phyloP scores from a whole-genome alignment of 1,284 basidiomycete species.

The Naganishia sp. region DNA sequence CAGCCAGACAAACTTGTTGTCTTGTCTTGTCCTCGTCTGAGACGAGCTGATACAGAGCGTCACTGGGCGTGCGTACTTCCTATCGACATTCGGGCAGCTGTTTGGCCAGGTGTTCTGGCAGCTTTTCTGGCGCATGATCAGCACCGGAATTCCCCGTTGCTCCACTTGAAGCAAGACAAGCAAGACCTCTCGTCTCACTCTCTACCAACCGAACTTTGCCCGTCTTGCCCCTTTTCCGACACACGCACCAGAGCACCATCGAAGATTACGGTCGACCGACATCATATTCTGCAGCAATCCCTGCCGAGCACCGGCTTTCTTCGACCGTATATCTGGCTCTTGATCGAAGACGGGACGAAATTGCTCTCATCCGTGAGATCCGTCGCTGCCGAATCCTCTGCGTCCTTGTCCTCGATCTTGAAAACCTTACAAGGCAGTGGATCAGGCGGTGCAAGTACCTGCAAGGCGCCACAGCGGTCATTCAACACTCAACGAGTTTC shows the following conservation, averaged over 20 bases:
- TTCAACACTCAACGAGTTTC: too few species aligned
- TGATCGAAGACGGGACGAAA: slow-evolving; percentile 20
- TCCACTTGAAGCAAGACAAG: neutral
- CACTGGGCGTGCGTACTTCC: neutral
- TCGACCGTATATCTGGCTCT: neutral
- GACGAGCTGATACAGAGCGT: neutral
- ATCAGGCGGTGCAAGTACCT: too few species aligned
- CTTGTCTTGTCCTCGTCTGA: neutral
- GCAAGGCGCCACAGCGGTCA: too few species aligned
- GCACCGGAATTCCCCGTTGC: neutral
- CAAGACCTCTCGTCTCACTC: too few species aligned
- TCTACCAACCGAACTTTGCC: too few species aligned
- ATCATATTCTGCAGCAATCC: neutral
- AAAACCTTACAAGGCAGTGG: too few species aligned
- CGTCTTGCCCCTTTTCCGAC: neutral
- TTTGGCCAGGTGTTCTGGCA: too few species aligned
- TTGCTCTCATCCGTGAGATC: too few species aligned
- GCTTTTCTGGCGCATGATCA: slow-evolving; percentile 1
- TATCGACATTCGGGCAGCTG: neutral
- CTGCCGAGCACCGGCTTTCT: neutral
- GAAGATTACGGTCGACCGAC: neutral
- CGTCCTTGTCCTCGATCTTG: too few species aligned
- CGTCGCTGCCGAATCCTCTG: too few species aligned
- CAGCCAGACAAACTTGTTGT: too few species aligned
- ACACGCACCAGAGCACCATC: slow-evolving; percentile 9